Base-by-base conservation (phyloP, 257 asterid species). In the Apocynum venetum region DNA sequence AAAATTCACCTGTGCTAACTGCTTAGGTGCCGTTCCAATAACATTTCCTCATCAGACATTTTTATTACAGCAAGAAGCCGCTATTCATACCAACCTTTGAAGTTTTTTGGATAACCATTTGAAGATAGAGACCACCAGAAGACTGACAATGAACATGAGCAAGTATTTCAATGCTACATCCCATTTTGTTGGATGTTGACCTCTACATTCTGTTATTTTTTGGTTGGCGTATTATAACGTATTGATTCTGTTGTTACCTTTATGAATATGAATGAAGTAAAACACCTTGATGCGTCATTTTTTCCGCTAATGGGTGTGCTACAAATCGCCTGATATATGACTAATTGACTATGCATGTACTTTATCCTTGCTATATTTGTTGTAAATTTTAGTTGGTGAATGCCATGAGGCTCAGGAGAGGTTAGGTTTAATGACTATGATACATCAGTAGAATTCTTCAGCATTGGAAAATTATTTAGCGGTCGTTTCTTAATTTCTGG, bases 1-100 rank as follows among this genome's bases (percentile, higher is more conserved):
- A 79, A 79, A 88, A 83, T 57, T 87, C 89, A 31, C 56, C 91
- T 31, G 86, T 87, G 73, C 76, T 82, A 6, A 53, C 83, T 66
- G 93, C 94, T 67, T 89, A 84, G 87, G 60, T 53, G 36, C 11
- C 44, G 41, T n/a, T 68, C 38, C 20, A n/a, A 25, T 74, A 19
- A 51, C 49, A 75, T 40, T 25, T 65, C 9, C 56, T 36, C 67
- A 48, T 60, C 36, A 69, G 47, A 40, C 19, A 25, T 46, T 47
- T 67, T 46, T 64, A 46, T 4, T 3, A 15, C 72, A 72, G 74
- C 38, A 73, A 40, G 74, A 76, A 79, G 56, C 77, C 55, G 56
- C 77, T 48, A 73, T 9, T 65, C 19, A 20, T 40, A 13, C 47
- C 17, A 55, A 76, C 57, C 19, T 52, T 67, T 59, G n/a, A 64